Base-by-base conservation (phyloP, 768 basidiomycete species). In the Serendipita sp. region DNA sequence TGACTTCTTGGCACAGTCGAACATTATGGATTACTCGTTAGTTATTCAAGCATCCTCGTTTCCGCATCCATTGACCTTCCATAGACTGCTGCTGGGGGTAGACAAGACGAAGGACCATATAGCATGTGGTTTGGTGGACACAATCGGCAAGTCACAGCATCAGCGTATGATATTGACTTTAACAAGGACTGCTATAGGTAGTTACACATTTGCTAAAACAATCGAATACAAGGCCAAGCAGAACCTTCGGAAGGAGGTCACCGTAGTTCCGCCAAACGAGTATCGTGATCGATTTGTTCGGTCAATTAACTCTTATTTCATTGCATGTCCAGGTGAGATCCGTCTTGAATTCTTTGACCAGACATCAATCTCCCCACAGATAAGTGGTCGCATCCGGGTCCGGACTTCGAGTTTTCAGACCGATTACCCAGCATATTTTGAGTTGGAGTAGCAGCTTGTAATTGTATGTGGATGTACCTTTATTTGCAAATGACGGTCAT, bases 11-110 rank as follows among this genome's bases (percentile, higher is more conserved):
- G 76, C 85, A 0, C 78, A 74, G 67, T 85, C 83, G 67, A 87
- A 88, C 65, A 88, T 90, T 67, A 90, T 90, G 86, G 89, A 92
- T 69, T 92, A 90, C 67, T 88, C 86, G 83, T 86, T 67, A 64
- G 83, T 75, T 17, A 42, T 62, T 64, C 24, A 26, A 50, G n/a
- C n/a, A n/a, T n/a, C 13, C 45, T 22, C 48, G 45, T 11, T 41
- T 16, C 9, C n/a, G 20, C 17, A 20, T 41, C 17, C 22, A 3
- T 20, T 31, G 20, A 30, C 14, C 38, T 62, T 3, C 3, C 16
- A 14, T 53, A 86, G 85, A 7, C 77, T 91, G 24, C 76, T 91
- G 3, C 77, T 91, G 1, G 88, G 88, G 5, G 75, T 91, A 7
- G 85, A 89, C 66, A 78, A 82, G 61, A 77, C 79, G 62, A 75